Evolutionary conservation across 495 filamentous ascomycete genomes (phyloP).

Genomic region (Xanthoparmelia taractica): DNA sequence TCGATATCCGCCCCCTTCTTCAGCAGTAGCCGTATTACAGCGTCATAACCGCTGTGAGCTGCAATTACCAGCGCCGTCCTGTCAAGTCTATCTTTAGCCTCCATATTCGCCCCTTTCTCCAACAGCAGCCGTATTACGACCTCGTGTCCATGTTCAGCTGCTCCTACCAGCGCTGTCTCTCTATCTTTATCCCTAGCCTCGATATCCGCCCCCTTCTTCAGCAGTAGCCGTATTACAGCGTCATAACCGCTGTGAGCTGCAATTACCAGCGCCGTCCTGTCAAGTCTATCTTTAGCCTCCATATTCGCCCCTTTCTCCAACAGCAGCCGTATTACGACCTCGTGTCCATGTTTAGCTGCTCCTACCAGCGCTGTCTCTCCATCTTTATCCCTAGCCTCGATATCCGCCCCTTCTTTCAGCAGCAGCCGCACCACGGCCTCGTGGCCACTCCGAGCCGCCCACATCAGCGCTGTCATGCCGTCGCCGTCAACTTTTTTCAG

Average conservation of each 20-base stretch:
- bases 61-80: conserved; percentile 41
- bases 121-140: conserved; percentile 23
- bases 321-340: conserved; percentile 20
- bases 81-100: conserved; percentile 27
- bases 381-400: too few relatives aligned
- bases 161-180: conserved; percentile 4
- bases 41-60: conserved; percentile 30
- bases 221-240: conserved; percentile 34
- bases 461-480: not conserved
- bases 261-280: conserved; percentile 38
- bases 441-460: too few relatives aligned
- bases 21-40: conserved; percentile 34
- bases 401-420: too few relatives aligned
- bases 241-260: conserved; percentile 34
- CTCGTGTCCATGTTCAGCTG: not conserved
- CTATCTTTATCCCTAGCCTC: conserved; percentile 32
- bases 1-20: conserved; percentile 30
- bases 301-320: conserved; percentile 19
- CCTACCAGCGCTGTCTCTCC: too few relatives aligned
- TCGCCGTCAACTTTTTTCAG: not conserved
- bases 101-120: conserved; percentile 11
- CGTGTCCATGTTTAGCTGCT: not conserved
- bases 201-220: conserved; percentile 29
- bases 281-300: conserved; percentile 28
- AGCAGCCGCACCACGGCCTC: too few relatives aligned